Conservation (phyloP, 441 rosid genomes). For the Pelargonium cotyledonis region DNA sequence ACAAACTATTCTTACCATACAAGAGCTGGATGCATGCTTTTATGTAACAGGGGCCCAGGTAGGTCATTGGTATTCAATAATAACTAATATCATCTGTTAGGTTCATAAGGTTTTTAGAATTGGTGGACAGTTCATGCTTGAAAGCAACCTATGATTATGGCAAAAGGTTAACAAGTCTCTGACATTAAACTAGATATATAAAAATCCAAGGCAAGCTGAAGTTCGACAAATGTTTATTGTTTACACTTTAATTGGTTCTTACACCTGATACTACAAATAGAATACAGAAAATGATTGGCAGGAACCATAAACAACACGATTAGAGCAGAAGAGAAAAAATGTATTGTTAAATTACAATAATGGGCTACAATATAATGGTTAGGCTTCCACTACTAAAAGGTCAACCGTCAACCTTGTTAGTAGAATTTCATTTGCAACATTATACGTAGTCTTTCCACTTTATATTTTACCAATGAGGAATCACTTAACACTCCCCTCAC, state of each 20-base stretch:
- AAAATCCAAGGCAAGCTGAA: not conserved
- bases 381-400: too few relatives aligned
- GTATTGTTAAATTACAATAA: not conserved
- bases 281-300: not conserved
- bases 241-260: not conserved
- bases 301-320: not conserved
- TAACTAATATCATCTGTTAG: not conserved
- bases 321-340: not conserved
- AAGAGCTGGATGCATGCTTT: not conserved
- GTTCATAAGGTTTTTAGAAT: not conserved
- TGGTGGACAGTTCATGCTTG: not conserved
- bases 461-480: too few relatives aligned
- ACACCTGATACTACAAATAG: too few relatives aligned
- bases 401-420: too few relatives aligned
- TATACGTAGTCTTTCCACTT: too few relatives aligned
- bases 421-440: too few relatives aligned
- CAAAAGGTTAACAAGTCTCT: not conserved
- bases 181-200: not conserved
- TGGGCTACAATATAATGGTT: too few relatives aligned
- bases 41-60: not conserved
- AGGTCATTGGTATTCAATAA: not conserved
- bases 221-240: not conserved
- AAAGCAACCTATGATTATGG: not conserved
- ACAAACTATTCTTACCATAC: not conserved
- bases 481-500: too few relatives aligned